These are phyloP conservation scores for Scheffersomyces titani DNA, from an alignment of 1,139 yeast species.

Conservation along the genomic window DNA sequence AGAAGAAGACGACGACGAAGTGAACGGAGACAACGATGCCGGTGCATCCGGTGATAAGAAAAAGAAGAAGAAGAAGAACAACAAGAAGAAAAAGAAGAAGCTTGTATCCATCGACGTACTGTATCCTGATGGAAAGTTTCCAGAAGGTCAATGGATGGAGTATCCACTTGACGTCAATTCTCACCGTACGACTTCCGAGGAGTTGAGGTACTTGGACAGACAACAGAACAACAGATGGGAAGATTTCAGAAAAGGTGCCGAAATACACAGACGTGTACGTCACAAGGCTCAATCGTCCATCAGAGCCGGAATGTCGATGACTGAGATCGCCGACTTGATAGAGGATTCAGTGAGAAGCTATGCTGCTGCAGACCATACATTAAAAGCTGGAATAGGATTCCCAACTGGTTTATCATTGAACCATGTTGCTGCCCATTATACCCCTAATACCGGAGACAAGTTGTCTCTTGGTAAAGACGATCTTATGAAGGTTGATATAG, in stretches of 20 bases:
- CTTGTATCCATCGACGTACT: constrained; percentile 61
- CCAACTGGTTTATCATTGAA: constrained; percentile 95
- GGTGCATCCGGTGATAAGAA: constrained; percentile 13
- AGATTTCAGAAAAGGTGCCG: constrained; percentile 94
- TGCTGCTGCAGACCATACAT: constrained; percentile 65
- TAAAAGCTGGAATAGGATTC: constrained; percentile 87
- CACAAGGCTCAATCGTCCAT: constrained; percentile 72
- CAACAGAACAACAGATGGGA: constrained; percentile 70
- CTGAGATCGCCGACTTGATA: constrained; percentile 84
- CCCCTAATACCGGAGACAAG: constrained; percentile 95
- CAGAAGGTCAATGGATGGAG: constrained; percentile 87
- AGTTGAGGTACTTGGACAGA: constrained; percentile 75
- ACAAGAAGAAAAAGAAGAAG: constrained; percentile 43
- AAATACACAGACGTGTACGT: constrained; percentile 90
- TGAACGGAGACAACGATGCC: constrained; percentile 19
- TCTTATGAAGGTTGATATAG: constrained; percentile 95
- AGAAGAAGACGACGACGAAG: constrained; percentile 36
- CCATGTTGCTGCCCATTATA: constrained; percentile 96
- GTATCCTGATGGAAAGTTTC: constrained; percentile 75
- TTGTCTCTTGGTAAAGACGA: constrained; percentile 79
- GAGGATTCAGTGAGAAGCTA: constrained; percentile 82
- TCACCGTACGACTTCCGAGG: constrained; percentile 83
- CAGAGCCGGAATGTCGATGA: constrained; percentile 91
- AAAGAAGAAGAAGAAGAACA: constrained; percentile 47
- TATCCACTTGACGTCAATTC: constrained; percentile 71